Base-by-base conservation (phyloP, 2,329 filamentous ascomycete genomes). In the Aspergillus jensenii region DNA sequence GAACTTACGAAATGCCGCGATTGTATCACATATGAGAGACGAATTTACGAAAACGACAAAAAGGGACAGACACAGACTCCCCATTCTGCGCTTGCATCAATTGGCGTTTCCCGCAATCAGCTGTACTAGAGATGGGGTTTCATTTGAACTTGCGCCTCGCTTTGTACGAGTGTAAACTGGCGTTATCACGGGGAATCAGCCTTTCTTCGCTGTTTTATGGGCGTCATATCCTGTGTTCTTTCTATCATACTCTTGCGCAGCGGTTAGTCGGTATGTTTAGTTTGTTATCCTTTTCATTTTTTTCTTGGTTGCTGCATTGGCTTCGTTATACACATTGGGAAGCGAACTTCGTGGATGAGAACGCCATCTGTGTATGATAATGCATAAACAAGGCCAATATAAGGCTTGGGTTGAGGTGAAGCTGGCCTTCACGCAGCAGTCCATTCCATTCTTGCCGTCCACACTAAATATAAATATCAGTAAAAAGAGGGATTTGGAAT, bases 11-110 rank as follows among this genome's bases (percentile, higher is more conserved):
- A 49, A 51, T 50, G 41, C 53, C 44, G 51, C 57, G 47, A 62
- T 63, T 61, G 45, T 59, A 67, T 65, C 64, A 65, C 59, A 66
- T 61, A 68, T 61, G 62, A 68, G 65, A 65, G 60, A 68, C 55
- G 66, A 68, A 56, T 63, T 65, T 59, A 66, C 61, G 61, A 66
- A 47, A 47, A 46, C 19, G 21, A 48, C 62, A 59, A 48, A 48
- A 48, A 37, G 31, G 17, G n/a, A 37, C 31, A 35, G 35, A 37
- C 35, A 55, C 11, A 25, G 39, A 59, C 54, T 23, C 39, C 50
- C 50, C 44, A 39, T 57, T 62, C 59, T 55, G 43, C 52, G 55
- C 40, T 58, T 67, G 67, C 67, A 68, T 68, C 55, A 53, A 59
- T 59, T 55, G 67, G 66, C 66, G 67, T 68, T 68, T 59, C 27